Conservation (phyloP, 176 grass and related monocot species). For the Carex myosuroides region DNA sequence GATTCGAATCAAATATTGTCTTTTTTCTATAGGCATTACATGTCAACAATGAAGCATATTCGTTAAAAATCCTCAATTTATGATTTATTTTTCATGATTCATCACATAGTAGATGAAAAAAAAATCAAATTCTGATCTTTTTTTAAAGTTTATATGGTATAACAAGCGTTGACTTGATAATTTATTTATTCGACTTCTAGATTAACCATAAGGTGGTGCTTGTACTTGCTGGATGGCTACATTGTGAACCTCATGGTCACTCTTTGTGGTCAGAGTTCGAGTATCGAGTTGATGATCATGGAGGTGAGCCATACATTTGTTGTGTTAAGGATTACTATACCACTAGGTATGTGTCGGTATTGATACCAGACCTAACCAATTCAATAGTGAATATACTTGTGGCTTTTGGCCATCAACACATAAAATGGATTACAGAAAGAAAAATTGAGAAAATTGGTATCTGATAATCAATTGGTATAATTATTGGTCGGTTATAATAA, state of each 20-base stretch:
- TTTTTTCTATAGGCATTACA: not conserved
- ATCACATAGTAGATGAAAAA: not conserved
- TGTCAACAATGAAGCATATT: not conserved
- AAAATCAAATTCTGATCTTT: not conserved
- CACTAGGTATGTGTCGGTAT: not conserved
- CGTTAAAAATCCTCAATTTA: not conserved
- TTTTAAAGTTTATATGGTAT: not conserved
- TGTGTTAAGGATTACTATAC: not conserved
- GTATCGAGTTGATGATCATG: conserved; percentile 84
- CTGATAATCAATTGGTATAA: not conserved
- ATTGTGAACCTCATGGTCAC: conserved; percentile 64
- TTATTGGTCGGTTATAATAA: not conserved
- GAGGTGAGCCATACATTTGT: conserved; percentile 49
- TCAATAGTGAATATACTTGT: not conserved
- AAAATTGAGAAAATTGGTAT: not conserved
- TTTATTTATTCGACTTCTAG: conserved; percentile 43
- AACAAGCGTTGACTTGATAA: not conserved
- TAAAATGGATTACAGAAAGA: not conserved
- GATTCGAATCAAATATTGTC: not conserved
- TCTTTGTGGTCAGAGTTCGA: conserved; percentile 74
- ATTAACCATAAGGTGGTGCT: conserved; percentile 79
- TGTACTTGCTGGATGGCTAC: conserved; percentile 83
- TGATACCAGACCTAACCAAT: not conserved
- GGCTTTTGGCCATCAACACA: not conserved
- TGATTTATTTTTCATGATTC: not conserved